Percentiles rank a stretch among this genome's conserved stretches.
Conservation (phyloP, 2,329 filamentous ascomycete species). For the Niveomyces coronatus region DNA sequence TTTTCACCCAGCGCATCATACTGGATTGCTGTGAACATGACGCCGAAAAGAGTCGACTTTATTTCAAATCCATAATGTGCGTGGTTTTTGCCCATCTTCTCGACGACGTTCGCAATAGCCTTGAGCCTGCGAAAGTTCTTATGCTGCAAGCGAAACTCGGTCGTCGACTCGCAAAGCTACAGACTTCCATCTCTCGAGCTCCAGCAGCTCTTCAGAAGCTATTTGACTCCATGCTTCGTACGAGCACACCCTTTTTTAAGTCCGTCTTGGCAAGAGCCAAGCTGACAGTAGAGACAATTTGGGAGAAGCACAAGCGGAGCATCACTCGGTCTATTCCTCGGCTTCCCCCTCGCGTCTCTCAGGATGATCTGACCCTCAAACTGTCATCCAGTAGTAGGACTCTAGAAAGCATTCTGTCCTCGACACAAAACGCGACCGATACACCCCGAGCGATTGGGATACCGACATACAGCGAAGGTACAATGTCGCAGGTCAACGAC, state of each 20-base stretch:
- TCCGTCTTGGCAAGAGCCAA: conserved; percentile 12
- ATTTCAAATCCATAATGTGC: conserved; percentile 50
- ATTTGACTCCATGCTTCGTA: neutral
- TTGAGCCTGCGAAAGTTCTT: conserved; percentile 14
- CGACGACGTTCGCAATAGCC: conserved; percentile 19
- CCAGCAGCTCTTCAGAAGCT: neutral
- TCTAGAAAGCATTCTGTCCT: neutral
- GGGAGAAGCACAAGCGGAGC: conserved; percentile 28
- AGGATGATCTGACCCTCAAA: conserved; percentile 21
- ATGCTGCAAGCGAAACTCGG: conserved; percentile 38
- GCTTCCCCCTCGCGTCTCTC: conserved; percentile 28
- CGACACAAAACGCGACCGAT: neutral
- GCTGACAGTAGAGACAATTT: conserved; percentile 22
- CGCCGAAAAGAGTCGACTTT: conserved; percentile 29
- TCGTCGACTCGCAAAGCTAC: conserved; percentile 47
- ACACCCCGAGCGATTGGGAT: neutral
- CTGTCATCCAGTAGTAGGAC: neutral
- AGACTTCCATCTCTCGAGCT: conserved; percentile 16
- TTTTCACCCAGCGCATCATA: conserved; percentile 44
- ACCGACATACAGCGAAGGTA: neutral
- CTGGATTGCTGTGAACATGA: conserved; percentile 11
- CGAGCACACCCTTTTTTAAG: neutral
- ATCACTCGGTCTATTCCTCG: conserved; percentile 28
- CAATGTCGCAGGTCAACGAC: neutral
- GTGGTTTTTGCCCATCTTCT: conserved; percentile 37